phyloP scores from a whole-genome alignment of 1,284 basidiomycete genomes.

The Trichosporon asahii region DNA sequence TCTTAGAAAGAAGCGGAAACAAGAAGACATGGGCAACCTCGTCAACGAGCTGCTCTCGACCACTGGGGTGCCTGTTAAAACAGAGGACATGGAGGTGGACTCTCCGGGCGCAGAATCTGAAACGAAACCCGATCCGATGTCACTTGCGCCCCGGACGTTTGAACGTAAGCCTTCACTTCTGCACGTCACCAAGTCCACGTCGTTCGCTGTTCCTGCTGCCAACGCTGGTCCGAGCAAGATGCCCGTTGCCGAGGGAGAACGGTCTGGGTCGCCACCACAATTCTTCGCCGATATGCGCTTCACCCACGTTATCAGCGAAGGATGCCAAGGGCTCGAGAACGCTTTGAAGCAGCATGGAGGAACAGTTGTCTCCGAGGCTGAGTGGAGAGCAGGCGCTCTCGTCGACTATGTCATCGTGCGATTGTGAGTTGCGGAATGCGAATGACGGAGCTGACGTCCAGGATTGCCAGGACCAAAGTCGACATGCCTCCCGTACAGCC shows the following conservation, averaged over 20 bases:
- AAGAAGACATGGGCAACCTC: slow-evolving; percentile 30
- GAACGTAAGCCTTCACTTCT: slow-evolving; percentile 37
- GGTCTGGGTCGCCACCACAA: not conserved
- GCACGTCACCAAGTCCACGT: slow-evolving; percentile 34
- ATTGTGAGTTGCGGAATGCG: slow-evolving; percentile 34
- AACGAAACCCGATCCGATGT: not conserved
- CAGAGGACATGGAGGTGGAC: not conserved
- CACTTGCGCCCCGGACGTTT: slow-evolving; percentile 1
- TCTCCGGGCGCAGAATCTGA: not conserved
- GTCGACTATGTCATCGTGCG: slow-evolving; percentile 47
- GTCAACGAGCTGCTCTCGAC: slow-evolving; percentile 43
- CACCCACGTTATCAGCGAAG: slow-evolving; percentile 39
- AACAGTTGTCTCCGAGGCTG: slow-evolving; percentile 31
- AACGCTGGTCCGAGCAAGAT: slow-evolving; percentile 3
- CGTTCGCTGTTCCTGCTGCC: slow-evolving; percentile 25
- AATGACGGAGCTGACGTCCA: not conserved
- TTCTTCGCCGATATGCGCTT: slow-evolving; percentile 43
- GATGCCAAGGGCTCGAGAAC: slow-evolving; percentile 36
- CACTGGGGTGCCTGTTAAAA: slow-evolving; percentile 1
- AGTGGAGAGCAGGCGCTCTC: slow-evolving; percentile 32
- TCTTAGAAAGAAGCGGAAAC: slow-evolving; percentile 34
- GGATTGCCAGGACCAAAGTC: not conserved
- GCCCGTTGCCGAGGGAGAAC: not conserved
- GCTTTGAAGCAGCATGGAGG: slow-evolving; percentile 39
- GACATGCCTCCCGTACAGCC: slow-evolving; percentile 3